A percentile compares a stretch with the other conserved stretches of the same genome.
Evolutionary conservation across 2,329 filamentous ascomycete genomes (phyloP).

Genomic region (Simplicillium aogashimaense): DNA sequence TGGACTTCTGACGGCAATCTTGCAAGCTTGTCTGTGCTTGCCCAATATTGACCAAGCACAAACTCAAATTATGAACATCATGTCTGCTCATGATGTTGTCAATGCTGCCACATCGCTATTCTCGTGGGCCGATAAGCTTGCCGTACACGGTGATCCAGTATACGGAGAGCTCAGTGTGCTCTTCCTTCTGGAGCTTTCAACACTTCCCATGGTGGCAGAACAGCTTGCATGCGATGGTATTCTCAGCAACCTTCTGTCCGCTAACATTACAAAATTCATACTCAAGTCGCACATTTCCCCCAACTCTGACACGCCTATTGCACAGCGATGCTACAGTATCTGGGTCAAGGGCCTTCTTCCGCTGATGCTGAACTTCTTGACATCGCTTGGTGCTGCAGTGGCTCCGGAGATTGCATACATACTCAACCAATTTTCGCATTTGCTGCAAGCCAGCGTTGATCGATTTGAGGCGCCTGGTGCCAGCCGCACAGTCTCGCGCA

Average conservation of each 20-base stretch:
- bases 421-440: slow-evolving; percentile 77
- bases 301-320: slow-evolving; percentile 60
- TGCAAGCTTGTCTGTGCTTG: slow-evolving; percentile 74
- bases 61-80: slow-evolving; percentile 59
- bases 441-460: slow-evolving; percentile 62
- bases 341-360: slow-evolving; percentile 87
- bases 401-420: slow-evolving; percentile 80
- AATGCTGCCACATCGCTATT: slow-evolving; percentile 81
- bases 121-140: slow-evolving; percentile 84
- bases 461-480: slow-evolving; percentile 56
- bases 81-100: slow-evolving; percentile 61
- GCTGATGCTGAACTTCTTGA: slow-evolving; percentile 77
- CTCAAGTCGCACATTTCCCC: slow-evolving; percentile 63
- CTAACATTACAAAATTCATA: slow-evolving; percentile 70
- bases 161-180: slow-evolving; percentile 89
- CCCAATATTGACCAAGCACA: slow-evolving; percentile 66
- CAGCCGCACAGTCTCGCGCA: slow-evolving; percentile 37
- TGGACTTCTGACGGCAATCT: slow-evolving; percentile 73
- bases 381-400: slow-evolving; percentile 69
- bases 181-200: slow-evolving; percentile 81
- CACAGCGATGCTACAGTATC: slow-evolving; percentile 72
- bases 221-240: slow-evolving; percentile 82
- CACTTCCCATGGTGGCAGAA: slow-evolving; percentile 71
- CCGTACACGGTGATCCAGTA: slow-evolving; percentile 69
- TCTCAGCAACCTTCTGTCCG: slow-evolving; percentile 67